These are phyloP conservation scores for Scedosporium apiospermum DNA, from an alignment of 2,329 filamentous ascomycete species.

Conservation along the genomic window DNA sequence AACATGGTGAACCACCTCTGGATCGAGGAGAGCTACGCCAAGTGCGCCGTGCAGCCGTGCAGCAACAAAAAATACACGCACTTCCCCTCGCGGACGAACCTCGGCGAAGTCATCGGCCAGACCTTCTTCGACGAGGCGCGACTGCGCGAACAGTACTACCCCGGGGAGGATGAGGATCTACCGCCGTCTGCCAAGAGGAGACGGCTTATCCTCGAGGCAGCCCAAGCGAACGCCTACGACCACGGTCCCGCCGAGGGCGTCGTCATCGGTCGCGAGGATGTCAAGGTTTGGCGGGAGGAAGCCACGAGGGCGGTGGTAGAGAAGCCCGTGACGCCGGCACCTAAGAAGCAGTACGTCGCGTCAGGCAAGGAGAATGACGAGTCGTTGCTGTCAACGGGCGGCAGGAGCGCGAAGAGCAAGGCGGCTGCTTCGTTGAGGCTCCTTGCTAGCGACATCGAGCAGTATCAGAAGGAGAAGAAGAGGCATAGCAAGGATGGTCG, in stretches of 20 bases:
- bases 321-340: constrained; percentile 11
- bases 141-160: constrained; percentile 59
- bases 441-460: constrained; percentile 72
- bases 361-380: constrained; percentile 67
- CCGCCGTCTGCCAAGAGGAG: constrained; percentile 35
- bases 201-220: constrained; percentile 38
- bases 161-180: constrained; percentile 45
- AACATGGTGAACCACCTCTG: constrained; percentile 89
- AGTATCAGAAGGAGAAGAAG: constrained; percentile 92
- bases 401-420: constrained; percentile 80
- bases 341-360: constrained; percentile 32
- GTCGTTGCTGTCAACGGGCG: constrained; percentile 54
- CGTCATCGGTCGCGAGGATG: constrained; percentile 28
- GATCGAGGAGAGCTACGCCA: constrained; percentile 95
- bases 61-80: constrained; percentile 70
- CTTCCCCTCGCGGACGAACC: constrained; percentile 82
- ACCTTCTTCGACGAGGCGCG: constrained; percentile 62
- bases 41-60: constrained; percentile 65
- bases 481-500: constrained; percentile 42
- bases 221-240: constrained; percentile 39
- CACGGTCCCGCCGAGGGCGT: constrained; percentile 38
- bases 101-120: constrained; percentile 87
- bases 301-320: not conserved
- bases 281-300: constrained; percentile 12
- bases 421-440: constrained; percentile 69